These are phyloP conservation scores for Skeletonema tropicum DNA, from an alignment of 108 stramenopile genomes.

Conservation along the genomic window DNA sequence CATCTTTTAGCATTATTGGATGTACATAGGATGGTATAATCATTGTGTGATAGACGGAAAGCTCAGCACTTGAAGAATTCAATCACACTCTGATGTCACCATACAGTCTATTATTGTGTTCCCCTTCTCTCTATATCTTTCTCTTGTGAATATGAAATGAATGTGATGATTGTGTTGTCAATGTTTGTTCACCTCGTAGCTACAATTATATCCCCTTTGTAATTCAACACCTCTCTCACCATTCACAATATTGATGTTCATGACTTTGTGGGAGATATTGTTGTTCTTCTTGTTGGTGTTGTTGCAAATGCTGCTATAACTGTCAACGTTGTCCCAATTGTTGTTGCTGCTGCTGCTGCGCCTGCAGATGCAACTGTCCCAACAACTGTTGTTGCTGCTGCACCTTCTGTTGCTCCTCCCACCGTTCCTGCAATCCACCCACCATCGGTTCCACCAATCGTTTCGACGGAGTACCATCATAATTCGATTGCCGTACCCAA, in stretches of 20 bases:
- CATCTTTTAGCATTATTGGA: no score
- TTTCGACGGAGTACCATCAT: constrained; percentile 79
- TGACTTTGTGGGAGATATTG: constrained; percentile 13
- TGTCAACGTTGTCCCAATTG: background rate
- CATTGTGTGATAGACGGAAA: constrained; percentile 18
- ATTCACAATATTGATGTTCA: no score
- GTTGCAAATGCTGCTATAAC: no score
- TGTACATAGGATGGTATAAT: no score
- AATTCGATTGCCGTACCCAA: constrained; percentile 92
- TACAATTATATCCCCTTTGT: constrained; percentile 7
- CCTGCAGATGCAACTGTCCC: constrained; percentile 18
- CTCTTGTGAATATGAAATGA: background rate
- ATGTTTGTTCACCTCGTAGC: background rate
- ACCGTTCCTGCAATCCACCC: constrained; percentile 57
- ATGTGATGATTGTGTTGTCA: background rate
- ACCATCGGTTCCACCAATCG: constrained; percentile 70
- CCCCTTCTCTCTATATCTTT: background rate
- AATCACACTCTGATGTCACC: background rate
- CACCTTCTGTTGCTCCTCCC: constrained; percentile 22
- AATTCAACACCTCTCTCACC: constrained; percentile 7
- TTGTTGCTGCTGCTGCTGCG: constrained; percentile 6
- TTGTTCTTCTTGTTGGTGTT: background rate
- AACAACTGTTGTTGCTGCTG: constrained; percentile 12
- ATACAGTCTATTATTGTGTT: background rate
- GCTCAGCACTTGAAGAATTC: constrained; percentile 54